Base-by-base conservation (phyloP, 495 filamentous ascomycete species). In the Patellaria atrata region DNA sequence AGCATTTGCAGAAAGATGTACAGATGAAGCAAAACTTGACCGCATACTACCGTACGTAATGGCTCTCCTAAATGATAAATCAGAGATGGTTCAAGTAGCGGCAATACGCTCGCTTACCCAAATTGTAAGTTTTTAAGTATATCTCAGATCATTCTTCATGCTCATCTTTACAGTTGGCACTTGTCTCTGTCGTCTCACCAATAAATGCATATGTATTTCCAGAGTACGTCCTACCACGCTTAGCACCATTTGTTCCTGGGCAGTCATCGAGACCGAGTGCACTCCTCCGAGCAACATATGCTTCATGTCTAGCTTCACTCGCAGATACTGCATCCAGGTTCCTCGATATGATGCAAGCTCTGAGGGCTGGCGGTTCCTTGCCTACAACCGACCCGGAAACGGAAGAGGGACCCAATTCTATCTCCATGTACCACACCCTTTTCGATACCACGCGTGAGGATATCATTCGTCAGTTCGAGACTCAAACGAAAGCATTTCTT, bases 21-120 rank as follows among this genome's bases (percentile, higher is more conserved):
- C 89, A 0, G 91, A 99, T 53, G 91, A 99, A 50, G 87, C 87
- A 8, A 99, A 96, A 50, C 65, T 99, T 34, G 91, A 99, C 56
- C 76, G 91, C 24, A 76, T 94, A 17, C 65, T 99, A 21, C 91
- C 91, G 5, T 92, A 94, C 45, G 58, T 94, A 15, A 77, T 93
- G 54, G 62, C 71, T 17, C 53, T 94, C 18, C 57, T 96, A 13
- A 76, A 73, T 43, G 91, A 99, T 54, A 68, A 75, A 33, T 70
- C 71, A 9, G 81, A 93, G 44, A 62, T 77, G 30, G 86, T 96
- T 16, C 82, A 80, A 40, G 68, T 91, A 16, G 73, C 83, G 18
- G 85, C 86, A 11, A 67, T 96, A 27, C 72, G 86, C 26, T 76
- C 82, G 5, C 62, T 96, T 46, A 82, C 86, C 2, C 86, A 94